Evolutionary conservation across 2,329 filamentous ascomycete genomes (phyloP).

Genomic region (Ilyonectria mors-panacis): DNA sequence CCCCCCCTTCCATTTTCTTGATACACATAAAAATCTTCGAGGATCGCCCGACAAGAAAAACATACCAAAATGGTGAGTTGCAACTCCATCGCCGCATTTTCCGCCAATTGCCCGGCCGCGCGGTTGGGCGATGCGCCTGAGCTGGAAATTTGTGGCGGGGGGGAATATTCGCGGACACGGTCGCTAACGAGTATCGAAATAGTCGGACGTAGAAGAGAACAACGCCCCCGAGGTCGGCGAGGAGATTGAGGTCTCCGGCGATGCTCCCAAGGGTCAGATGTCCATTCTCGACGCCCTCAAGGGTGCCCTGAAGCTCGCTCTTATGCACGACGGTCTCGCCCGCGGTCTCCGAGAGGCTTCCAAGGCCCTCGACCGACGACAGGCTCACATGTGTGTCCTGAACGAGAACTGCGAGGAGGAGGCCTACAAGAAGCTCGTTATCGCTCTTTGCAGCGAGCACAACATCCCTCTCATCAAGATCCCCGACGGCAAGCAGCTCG

Average conservation of each 20-base stretch:
- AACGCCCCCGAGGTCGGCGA: constrained; percentile 84
- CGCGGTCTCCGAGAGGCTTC: constrained; percentile 98
- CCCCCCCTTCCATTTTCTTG: constrained; percentile 44
- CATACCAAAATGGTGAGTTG: constrained; percentile 73
- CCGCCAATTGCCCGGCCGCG: constrained; percentile 39
- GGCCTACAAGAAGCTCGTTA: constrained; percentile 99
- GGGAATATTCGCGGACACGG: constrained; percentile 14
- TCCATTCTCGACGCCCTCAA: constrained; percentile 98
- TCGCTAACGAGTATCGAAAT: constrained; percentile 44
- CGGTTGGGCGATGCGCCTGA: constrained; percentile 7
- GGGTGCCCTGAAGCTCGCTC: constrained; percentile 97
- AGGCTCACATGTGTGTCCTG: constrained; percentile 99
- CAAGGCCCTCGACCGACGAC: constrained; percentile 98
- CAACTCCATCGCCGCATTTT: constrained; percentile 6
- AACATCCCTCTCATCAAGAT: constrained; percentile 99
- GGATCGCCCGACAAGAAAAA: constrained; percentile 75
- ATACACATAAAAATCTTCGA: constrained; percentile 71
- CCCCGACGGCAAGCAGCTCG: constrained; percentile 98
- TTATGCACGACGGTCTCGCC: constrained; percentile 99
- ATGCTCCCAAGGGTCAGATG: constrained; percentile 95
- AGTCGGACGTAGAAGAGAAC: constrained; percentile 99
- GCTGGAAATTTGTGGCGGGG: constrained; percentile 21
- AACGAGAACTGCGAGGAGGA: constrained; percentile 99
- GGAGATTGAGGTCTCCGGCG: constrained; percentile 97
- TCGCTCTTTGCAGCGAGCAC: constrained; percentile 98